A percentile compares a stretch with the other conserved stretches of the same genome.
phyloP scores from a whole-genome alignment of 164 flowering plant species.

The Santalum album region DNA sequence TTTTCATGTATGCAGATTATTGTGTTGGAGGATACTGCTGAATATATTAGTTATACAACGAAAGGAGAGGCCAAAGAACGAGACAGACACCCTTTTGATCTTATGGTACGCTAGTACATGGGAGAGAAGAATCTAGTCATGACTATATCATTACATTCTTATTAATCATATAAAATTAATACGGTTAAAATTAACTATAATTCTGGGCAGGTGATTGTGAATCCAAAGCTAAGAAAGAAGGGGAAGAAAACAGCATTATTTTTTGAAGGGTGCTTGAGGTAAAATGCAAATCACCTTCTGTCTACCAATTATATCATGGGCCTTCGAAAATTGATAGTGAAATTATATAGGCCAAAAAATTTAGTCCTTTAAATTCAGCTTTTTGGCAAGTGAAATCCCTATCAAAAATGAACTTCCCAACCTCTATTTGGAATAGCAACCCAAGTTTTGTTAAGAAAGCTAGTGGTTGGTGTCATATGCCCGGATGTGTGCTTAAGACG shows the following conservation, averaged over 20 bases:
- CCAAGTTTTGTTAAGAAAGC: no score
- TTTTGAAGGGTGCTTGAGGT: constrained; percentile 96
- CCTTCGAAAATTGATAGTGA: no score
- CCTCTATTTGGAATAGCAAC: no score
- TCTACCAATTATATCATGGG: no score
- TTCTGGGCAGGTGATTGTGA: constrained; percentile 67
- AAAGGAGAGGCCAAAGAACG: constrained; percentile 63
- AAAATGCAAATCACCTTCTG: constrained; percentile 1
- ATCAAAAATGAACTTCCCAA: no score
- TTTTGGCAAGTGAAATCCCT: no score
- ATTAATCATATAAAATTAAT: no score
- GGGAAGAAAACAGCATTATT: constrained; percentile 63
- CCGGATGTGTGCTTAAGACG: no score
- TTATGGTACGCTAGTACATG: constrained; percentile 52
- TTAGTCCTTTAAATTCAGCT: no score
- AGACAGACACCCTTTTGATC: constrained; percentile 77
- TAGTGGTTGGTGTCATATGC: no score
- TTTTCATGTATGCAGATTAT: constrained; percentile 49
- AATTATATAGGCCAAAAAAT: no score
- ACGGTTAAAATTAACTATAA: no score
- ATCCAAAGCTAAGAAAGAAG: constrained; percentile 71
- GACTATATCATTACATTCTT: background rate
- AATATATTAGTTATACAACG: constrained; percentile 65
- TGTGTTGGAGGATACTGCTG: constrained; percentile 86
- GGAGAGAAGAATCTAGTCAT: background rate